Percentiles rank a stretch among this genome's conserved stretches.
Conservation (phyloP, 2,329 filamentous ascomycete species). For the Fusarium liriodendri region DNA sequence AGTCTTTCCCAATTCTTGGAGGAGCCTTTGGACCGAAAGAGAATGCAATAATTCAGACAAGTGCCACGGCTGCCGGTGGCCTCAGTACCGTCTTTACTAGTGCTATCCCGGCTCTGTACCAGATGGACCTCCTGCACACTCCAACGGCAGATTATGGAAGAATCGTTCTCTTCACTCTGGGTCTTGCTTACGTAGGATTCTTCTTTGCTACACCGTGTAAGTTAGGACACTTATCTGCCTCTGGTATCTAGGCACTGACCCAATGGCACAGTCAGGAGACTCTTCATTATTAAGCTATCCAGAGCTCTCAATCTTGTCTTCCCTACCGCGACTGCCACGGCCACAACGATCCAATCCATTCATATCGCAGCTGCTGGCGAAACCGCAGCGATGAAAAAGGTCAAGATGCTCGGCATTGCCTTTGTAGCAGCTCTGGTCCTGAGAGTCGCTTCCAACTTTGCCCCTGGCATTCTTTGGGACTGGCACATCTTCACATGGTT, state of each 20-base stretch:
- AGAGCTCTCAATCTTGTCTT: not conserved
- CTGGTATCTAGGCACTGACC: not conserved
- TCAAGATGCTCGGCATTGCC: not conserved
- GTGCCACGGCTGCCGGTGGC: not conserved
- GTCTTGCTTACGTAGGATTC: not conserved
- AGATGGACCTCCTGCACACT: not conserved
- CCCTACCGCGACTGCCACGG: not conserved
- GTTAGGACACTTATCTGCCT: not conserved
- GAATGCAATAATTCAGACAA: not conserved
- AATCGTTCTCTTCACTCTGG: not conserved
- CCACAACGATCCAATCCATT: not conserved
- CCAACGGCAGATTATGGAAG: not conserved
- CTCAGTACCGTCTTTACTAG: not conserved
- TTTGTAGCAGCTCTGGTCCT: not conserved
- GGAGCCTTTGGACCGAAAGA: not conserved
- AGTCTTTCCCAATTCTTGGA: not conserved
- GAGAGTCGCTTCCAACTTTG: not conserved
- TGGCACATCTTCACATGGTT: not conserved
- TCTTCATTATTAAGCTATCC: not conserved
- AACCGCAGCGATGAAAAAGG: not conserved
- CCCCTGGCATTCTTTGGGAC: not conserved
- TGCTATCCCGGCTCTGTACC: not conserved
- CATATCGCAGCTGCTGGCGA: not conserved
- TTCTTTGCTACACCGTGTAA: not conserved
- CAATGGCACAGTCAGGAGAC: not conserved